Base-by-base conservation (phyloP, 2,329 filamentous ascomycete genomes). In the Capronia epimyces region DNA sequence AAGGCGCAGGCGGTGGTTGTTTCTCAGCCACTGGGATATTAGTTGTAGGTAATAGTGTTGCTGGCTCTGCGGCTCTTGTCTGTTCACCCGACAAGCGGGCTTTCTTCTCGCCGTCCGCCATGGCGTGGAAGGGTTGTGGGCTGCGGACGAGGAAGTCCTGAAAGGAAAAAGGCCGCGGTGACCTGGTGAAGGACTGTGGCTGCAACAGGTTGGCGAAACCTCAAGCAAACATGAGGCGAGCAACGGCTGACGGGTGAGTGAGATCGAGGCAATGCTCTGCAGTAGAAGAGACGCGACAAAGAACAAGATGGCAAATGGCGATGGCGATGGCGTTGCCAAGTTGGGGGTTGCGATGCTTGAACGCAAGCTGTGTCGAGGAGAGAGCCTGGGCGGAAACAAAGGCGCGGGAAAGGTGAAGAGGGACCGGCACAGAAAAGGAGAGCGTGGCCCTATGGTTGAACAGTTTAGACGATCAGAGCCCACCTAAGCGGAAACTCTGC, bases 41-140 rank as follows among this genome's bases (percentile, higher is more conserved):
- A 69, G 87, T 80, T 9, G 84, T 89, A 24, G 90, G 90, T 66
- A 96, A 77, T 52, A 89, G 76, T 9, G 59, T 42, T 9, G 55
- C 47, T 12, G 61, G 65, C 58, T 68, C 67, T 46, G 66, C 62
- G 46, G 70, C 63, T 69, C 85, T 80, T 50, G 80, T 74, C 63
- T 79, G 75, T 69, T 95, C 90, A 69, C 86, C 86, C 41, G 89
- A 95, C 64, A 83, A 77, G 67, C 90, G 85, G 63, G 79, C 83
- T 74, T 95, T 96, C 71, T 95, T 87, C 67, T 86, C 75, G 67
- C 79, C 86, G 64, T 75, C 73, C 57, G 71, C 78, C 81, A 85
- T 86, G 56, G 68, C 73, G 53, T 63, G 56, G 18, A 58, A 57
- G 51, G 63, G 65, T 54, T 64, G 64, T 61, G 71, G 70, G 46